phyloP scores from a whole-genome alignment of 1,284 basidiomycete genomes.

The Ganoderma lingzhi region DNA sequence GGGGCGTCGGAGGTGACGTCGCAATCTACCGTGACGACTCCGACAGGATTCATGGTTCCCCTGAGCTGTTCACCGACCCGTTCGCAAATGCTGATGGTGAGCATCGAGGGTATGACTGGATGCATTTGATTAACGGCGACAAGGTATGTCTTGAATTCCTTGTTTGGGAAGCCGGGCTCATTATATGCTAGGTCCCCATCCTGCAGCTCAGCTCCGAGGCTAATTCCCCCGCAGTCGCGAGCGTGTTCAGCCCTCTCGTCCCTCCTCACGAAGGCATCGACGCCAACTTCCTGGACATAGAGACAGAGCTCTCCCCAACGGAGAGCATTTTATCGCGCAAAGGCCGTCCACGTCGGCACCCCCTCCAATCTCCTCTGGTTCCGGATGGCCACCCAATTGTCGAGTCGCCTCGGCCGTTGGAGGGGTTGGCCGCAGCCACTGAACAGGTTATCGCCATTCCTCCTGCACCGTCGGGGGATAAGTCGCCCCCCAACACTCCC shows the following conservation, averaged over 20 bases:
- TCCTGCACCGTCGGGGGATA: conserved; percentile 24
- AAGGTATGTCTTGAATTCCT: conserved; percentile 20
- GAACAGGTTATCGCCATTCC: conserved; percentile 25
- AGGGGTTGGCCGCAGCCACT: not conserved
- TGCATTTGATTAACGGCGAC: conserved; percentile 31
- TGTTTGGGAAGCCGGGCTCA: not conserved
- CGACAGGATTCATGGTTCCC: conserved; percentile 21
- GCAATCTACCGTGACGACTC: conserved; percentile 53
- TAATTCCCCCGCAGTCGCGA: conserved; percentile 11
- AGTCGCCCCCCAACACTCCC: conserved; percentile 26
- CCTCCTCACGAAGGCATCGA: conserved; percentile 38
- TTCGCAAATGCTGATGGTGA: conserved; percentile 26
- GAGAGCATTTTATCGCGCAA: conserved; percentile 13
- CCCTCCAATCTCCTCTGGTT: conserved; percentile 31
- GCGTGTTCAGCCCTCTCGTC: conserved; percentile 33
- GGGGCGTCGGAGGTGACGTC: conserved; percentile 49
- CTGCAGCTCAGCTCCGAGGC: conserved; percentile 26
- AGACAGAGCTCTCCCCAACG: conserved; percentile 30
- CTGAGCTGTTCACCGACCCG: conserved; percentile 25
- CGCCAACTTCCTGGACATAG: conserved; percentile 25
- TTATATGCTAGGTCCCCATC: conserved; percentile 22
- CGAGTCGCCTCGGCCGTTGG: conserved; percentile 4
- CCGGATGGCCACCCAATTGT: not conserved
- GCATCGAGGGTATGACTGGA: conserved; percentile 35
- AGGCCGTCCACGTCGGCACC: conserved; percentile 36